Percentiles rank a stretch among this genome's conserved stretches.
These are phyloP conservation scores for Myriosclerotinia scirpicola DNA, from an alignment of 2,329 filamentous ascomycete species.

Conservation along the genomic window DNA sequence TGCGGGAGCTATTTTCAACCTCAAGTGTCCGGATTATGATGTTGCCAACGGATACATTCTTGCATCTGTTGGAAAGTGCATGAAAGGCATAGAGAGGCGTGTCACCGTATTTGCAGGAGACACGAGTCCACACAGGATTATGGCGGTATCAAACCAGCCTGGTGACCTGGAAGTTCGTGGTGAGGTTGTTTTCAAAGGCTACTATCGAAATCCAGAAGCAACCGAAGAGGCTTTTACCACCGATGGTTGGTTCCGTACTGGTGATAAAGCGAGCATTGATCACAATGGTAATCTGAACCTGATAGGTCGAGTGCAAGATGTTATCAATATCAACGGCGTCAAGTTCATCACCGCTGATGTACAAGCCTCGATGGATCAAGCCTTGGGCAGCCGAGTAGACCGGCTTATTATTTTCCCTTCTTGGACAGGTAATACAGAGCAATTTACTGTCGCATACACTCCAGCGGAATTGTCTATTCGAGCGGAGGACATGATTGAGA, in stretches of 20 bases:
- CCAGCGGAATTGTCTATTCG: neutral
- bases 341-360: conserved; percentile 45
- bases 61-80: conserved; percentile 44
- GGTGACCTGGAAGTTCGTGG: conserved; percentile 42
- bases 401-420: conserved; percentile 31
- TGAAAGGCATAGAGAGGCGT: conserved; percentile 45
- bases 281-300: conserved; percentile 42
- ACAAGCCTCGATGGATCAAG: conserved; percentile 44
- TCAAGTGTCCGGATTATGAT: conserved; percentile 46
- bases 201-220: conserved; percentile 47
- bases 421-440: conserved; percentile 37
- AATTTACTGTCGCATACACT: neutral
- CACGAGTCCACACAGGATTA: conserved; percentile 14
- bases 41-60: conserved; percentile 36
- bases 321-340: conserved; percentile 50
- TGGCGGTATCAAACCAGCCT: conserved; percentile 39
- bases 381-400: conserved; percentile 14
- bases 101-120: conserved; percentile 32
- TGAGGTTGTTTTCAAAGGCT: conserved; percentile 59
- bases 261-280: conserved; percentile 44
- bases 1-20: conserved; percentile 48
- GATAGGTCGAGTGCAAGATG: conserved; percentile 45
- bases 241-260: conserved; percentile 48
- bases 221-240: conserved; percentile 57
- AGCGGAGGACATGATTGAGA: neutral